phyloP scores from a whole-genome alignment of 106 monocot genomes.

The Apostasia shenzhenica region DNA sequence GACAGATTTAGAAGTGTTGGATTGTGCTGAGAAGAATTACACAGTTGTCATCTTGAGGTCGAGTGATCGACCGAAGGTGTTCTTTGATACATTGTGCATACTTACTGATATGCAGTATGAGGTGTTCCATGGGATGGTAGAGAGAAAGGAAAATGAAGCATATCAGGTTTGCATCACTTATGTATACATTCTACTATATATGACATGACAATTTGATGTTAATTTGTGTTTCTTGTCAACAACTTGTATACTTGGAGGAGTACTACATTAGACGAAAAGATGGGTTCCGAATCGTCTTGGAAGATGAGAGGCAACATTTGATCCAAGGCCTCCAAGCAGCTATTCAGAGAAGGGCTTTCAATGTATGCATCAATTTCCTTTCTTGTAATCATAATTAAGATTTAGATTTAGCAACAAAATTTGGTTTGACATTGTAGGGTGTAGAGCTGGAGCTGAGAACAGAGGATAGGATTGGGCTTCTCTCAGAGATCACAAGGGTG shows the following conservation, averaged over 20 bases:
- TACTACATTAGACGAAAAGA: slow-evolving; percentile 42
- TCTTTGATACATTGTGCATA: slow-evolving; percentile 56
- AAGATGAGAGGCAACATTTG: slow-evolving; percentile 30
- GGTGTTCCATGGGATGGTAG: slow-evolving; percentile 58
- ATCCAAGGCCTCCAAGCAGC: slow-evolving; percentile 38
- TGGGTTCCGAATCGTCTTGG: slow-evolving; percentile 29
- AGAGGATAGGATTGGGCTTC: slow-evolving; percentile 43
- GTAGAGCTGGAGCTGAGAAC: slow-evolving; percentile 35
- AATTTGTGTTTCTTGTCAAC: not conserved
- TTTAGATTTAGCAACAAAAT: not conserved
- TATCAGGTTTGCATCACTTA: slow-evolving; percentile 24
- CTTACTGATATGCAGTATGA: slow-evolving; percentile 59
- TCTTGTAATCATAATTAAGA: not conserved
- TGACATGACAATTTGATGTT: not conserved
- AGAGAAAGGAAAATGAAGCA: slow-evolving; percentile 22
- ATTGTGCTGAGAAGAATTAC: slow-evolving; percentile 52
- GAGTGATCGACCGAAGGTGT: slow-evolving; percentile 63
- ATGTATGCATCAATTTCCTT: slow-evolving; percentile 4
- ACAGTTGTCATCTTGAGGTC: slow-evolving; percentile 41
- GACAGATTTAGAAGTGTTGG: not conserved
- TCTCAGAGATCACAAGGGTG: slow-evolving; percentile 45
- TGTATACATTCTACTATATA: not conserved
- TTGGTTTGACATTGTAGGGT: slow-evolving; percentile 12
- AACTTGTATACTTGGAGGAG: slow-evolving; percentile 16
- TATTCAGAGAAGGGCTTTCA: slow-evolving; percentile 27